Evolutionary conservation across 495 filamentous ascomycete species (phyloP), one percentile per base, ranked within the genome.

Genomic region (Hamigera avellanea): DNA sequence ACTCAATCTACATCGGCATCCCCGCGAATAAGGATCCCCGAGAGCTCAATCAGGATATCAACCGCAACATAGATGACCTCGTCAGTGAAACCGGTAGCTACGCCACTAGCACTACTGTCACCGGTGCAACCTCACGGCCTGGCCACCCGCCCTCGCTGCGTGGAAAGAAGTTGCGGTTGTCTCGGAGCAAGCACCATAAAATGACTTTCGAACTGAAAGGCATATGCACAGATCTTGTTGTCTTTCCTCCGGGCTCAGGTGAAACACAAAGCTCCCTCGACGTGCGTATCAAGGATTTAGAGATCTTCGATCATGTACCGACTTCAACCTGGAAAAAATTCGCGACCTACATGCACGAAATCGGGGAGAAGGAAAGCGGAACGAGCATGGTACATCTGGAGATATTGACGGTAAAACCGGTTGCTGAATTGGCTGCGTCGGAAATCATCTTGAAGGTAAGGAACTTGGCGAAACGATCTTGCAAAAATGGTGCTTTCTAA

Each of bases 261-360:
- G 88, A 95, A 55, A 89, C 83, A 1, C 74, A 91, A 49, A 93
- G 75, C 45, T 89, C 86, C 8, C 54, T 95, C 28, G 86, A 94
- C 58, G 62, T 96, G 12, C 73, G 83, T 1, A 69, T 96, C 8
- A 66, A 70, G 25, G 82, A 96, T 36, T 58, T 95, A 8, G 87
- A 94, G 39, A 78, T 99, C 16, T 93, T 91, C 43, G 93, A 99
- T 56, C 85, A 95, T 52, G 73, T 96, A 1, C 83, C 87, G 2
- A 91, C 86, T 1, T 96, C 91, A 7, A 96, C 89, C 1, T 99
- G 93, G 93, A 91, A 84, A 58, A 96, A 95, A 50, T 96, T 99
- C 54, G 81, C 83, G 26, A 95, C 86, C 0, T 94, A 93, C 49
- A 86, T 93, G 67, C 74, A 78, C 30, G 86, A 95, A 54, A 80